Evolutionary conservation across 768 basidiomycete species (phyloP), one percentile per base, ranked within the genome.

Genomic region (Trametopsis cervina): DNA sequence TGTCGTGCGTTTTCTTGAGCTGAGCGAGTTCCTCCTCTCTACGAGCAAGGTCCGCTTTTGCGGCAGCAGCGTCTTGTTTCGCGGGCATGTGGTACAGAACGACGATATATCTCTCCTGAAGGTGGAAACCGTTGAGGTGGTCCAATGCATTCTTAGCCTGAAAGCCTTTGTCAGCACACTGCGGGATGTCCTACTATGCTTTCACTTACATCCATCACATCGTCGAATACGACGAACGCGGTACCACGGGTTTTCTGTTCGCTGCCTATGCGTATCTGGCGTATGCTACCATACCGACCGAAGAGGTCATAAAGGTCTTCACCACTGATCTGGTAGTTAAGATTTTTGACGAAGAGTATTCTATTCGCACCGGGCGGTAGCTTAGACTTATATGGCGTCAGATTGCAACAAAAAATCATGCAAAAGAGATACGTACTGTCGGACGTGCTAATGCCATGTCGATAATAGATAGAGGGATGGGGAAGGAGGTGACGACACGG

Each of bases 91-190:
- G 94, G 61, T 95, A 98, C 23, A 97, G 71, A 7, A 98, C 95
- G 49, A 99, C 95, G 45, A 99, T 95, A 68, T 98, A 99, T 21
- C 95, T 86, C 67, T 96, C 95, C 70, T 93, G 92, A 50, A 99
- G 66, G 70, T 99, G 95, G 71, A 99, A 99, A 39, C 95, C 95
- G 58, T 98, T 98, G 61, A 98, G 66, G 66, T 96, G 93, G 62
- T 94, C 94, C 48, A 96, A 79, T 0, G 95, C 95, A 60, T 94
- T 93, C 68, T 96, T 95, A 18, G 95, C 95, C 89, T 96, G 60
- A 11, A 46, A 39, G 38, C 5, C 47, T 40, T 42, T 36, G 33
- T 44, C 45, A 46, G 45, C 12, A 36, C 12, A 22, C 36, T 9
- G 21, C 35, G 21, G 21, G 43, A 46, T 24, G 20, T 35, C 10